Conservation (phyloP, 139 green algal genomes). For the Yamagishiella unicocca region DNA sequence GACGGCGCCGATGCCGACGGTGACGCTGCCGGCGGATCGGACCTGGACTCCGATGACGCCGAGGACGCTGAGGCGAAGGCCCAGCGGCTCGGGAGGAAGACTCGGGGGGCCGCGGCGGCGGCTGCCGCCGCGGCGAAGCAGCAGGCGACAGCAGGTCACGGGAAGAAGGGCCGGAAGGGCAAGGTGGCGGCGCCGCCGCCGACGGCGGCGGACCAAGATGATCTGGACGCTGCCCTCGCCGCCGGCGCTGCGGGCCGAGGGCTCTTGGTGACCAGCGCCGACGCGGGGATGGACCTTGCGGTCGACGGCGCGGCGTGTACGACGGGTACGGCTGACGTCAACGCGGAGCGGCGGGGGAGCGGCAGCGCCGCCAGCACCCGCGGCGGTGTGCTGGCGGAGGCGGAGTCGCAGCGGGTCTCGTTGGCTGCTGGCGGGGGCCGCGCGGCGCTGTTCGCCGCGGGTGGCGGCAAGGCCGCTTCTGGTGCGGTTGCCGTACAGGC, state of each 20-base stretch:
- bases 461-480: not conserved
- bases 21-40: not conserved
- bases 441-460: not conserved
- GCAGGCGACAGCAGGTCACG: not conserved
- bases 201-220: constrained; percentile 11
- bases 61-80: constrained; percentile 64
- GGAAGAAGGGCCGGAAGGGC: not conserved
- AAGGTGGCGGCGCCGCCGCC: not conserved
- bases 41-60: constrained; percentile 34
- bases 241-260: constrained; percentile 10
- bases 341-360: constrained; percentile 15
- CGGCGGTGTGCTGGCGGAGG: not conserved
- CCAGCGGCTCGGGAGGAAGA: constrained; percentile 29
- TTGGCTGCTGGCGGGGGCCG: not conserved
- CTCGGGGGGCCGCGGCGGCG: not conserved
- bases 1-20: not conserved
- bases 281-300: not conserved
- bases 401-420: not conserved
- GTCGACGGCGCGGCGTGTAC: not conserved
- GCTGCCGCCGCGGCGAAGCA: not conserved
- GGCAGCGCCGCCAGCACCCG: constrained; percentile 22
- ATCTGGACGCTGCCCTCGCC: constrained; percentile 12
- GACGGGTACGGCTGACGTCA: not conserved
- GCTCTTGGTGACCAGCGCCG: constrained; percentile 8
- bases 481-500: not conserved